phyloP scores from a whole-genome alignment of 2,329 filamentous ascomycete genomes.

The Graphiopsis chlorocephala region DNA sequence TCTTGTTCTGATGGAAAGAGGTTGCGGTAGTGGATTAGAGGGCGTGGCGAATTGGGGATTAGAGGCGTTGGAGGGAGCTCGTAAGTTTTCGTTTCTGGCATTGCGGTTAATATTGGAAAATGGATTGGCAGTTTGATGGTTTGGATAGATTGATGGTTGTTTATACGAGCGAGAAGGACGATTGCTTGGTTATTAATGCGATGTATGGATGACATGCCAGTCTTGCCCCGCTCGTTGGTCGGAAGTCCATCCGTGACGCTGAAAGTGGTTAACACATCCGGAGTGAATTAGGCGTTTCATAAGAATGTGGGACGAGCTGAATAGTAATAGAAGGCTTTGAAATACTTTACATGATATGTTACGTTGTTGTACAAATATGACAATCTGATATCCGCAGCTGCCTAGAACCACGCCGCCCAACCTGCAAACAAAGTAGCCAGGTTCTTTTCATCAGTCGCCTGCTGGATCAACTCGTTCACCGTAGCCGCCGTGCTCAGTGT shows the following conservation, averaged over 20 bases:
- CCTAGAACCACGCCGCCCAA: conserved; percentile 30
- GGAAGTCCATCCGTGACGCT: conserved; percentile 3
- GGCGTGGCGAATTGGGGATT: conserved; percentile 52
- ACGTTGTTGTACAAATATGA: background rate
- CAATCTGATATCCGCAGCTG: background rate
- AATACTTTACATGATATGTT: background rate
- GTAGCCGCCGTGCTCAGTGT: conserved; percentile 90
- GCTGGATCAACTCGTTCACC: conserved; percentile 94
- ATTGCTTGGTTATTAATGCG: background rate
- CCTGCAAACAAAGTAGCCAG: conserved; percentile 75
- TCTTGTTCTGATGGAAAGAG: conserved; percentile 34
- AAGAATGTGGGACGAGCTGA: background rate
- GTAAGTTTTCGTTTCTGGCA: conserved; percentile 38
- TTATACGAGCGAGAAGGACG: background rate
- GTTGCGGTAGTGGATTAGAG: conserved; percentile 53
- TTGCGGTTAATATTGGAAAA: conserved; percentile 9
- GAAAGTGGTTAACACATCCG: conserved; percentile 9
- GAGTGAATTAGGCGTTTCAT: background rate
- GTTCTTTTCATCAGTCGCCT: conserved; percentile 90
- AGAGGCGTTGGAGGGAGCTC: conserved; percentile 44
- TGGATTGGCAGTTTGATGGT: background rate
- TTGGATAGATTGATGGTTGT: background rate
- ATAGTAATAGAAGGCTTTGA: background rate
- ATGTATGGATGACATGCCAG: background rate
- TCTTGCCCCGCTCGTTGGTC: background rate